Evolutionary conservation across 768 basidiomycete genomes (phyloP).

Genomic region (Stropharia rugosoannulata): DNA sequence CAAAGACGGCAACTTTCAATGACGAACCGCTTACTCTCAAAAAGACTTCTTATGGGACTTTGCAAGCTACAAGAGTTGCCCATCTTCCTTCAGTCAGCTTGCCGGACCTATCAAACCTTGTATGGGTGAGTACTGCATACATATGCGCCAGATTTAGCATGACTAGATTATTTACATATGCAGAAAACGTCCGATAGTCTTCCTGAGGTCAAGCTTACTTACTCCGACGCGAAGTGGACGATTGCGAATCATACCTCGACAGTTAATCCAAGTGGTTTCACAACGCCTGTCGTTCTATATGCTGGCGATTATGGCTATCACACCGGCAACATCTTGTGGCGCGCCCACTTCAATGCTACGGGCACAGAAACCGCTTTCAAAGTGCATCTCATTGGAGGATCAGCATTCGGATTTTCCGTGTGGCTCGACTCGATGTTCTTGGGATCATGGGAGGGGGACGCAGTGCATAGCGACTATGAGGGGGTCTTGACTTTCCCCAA

Average conservation of each 20-base stretch:
- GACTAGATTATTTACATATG: neutral
- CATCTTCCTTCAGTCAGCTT: slow-evolving; percentile 33
- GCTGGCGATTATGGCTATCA: slow-evolving; percentile 52
- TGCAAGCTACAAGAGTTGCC: slow-evolving; percentile 28
- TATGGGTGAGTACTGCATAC: slow-evolving; percentile 32
- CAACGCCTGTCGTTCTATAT: slow-evolving; percentile 43
- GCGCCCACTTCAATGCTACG: slow-evolving; percentile 47
- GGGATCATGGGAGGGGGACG: slow-evolving; percentile 47
- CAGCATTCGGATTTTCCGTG: slow-evolving; percentile 47
- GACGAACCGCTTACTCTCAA: slow-evolving; percentile 25
- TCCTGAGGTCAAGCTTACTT: slow-evolving; percentile 38
- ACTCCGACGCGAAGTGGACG: slow-evolving; percentile 43
- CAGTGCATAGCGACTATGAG: slow-evolving; percentile 28
- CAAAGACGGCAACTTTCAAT: slow-evolving; percentile 35
- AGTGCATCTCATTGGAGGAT: slow-evolving; percentile 40
- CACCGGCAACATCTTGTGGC: slow-evolving; percentile 52
- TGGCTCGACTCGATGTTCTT: slow-evolving; percentile 49
- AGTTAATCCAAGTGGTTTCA: slow-evolving; percentile 35
- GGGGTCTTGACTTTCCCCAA: slow-evolving; percentile 34
- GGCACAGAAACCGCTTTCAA: slow-evolving; percentile 44
- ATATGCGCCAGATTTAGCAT: no score
- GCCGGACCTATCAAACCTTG: slow-evolving; percentile 31
- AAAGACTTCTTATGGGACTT: slow-evolving; percentile 42
- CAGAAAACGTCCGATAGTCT: slow-evolving; percentile 43
- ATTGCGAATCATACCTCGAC: slow-evolving; percentile 39